A percentile compares a stretch with the other conserved stretches of the same genome.
Evolutionary conservation across 2,329 filamentous ascomycete species (phyloP).

Genomic region (Juglanconis sp.): DNA sequence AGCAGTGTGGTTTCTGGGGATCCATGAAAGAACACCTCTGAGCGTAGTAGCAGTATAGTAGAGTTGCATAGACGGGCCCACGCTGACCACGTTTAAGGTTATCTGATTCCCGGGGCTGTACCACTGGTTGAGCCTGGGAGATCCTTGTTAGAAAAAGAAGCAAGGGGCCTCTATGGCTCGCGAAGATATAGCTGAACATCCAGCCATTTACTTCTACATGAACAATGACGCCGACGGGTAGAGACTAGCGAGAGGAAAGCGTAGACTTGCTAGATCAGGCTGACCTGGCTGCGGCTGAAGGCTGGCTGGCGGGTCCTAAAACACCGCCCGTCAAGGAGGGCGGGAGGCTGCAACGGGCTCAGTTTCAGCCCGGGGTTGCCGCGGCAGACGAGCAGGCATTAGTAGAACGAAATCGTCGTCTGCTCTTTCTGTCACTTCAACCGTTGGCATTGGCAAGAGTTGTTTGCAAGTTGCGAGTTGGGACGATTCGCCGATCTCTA

Average conservation of each 20-base stretch:
- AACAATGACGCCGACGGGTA: background rate
- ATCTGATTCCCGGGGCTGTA: background rate
- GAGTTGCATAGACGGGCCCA: background rate
- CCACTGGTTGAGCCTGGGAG: slow-evolving; percentile 3
- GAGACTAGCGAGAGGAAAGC: background rate
- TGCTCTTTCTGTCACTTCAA: background rate
- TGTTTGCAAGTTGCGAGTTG: background rate
- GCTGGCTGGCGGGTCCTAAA: slow-evolving; percentile 13
- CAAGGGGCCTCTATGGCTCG: background rate
- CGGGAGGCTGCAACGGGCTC: slow-evolving; percentile 12
- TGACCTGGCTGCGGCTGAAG: background rate
- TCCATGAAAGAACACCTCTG: background rate
- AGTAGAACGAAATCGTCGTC: background rate
- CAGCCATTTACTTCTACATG: too few species aligned
- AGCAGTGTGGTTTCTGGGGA: too few species aligned
- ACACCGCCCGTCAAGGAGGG: slow-evolving; percentile 10
- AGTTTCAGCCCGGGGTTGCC: slow-evolving; percentile 13
- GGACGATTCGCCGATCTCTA: background rate
- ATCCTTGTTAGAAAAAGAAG: slow-evolving; percentile 4
- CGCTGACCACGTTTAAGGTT: slow-evolving; percentile 11
- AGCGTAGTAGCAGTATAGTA: background rate
- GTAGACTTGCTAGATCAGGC: background rate
- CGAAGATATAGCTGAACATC: too few species aligned
- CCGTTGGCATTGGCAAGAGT: too few species aligned
- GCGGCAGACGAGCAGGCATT: slow-evolving; percentile 6